Percentiles rank a stretch among this genome's conserved stretches.
Evolutionary conservation across 345 rosid species (phyloP).

Genomic region (Gossypium stocksii): DNA sequence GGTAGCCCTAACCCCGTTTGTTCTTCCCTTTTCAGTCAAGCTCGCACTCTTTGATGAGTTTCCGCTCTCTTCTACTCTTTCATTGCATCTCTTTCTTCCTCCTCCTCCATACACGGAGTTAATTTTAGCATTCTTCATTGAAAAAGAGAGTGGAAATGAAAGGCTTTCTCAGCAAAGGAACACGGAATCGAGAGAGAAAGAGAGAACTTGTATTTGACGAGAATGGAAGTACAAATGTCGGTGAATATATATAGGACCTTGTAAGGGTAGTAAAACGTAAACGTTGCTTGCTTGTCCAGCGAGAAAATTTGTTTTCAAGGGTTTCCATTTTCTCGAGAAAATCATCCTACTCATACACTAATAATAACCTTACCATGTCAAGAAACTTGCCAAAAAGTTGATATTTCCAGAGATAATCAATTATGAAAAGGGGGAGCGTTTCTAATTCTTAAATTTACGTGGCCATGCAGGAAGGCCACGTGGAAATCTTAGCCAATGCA

Average conservation of each 20-base stretch:
- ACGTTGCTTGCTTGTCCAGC: background rate
- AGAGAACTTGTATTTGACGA: background rate
- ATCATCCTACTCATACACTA: background rate
- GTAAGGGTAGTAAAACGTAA: background rate
- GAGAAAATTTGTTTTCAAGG: too few relatives aligned
- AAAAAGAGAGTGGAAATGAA: slow-evolving; percentile 11
- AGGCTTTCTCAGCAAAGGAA: background rate
- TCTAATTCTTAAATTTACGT: slow-evolving; percentile 3
- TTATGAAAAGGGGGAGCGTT: slow-evolving; percentile 1
- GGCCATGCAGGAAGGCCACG: slow-evolving; percentile 19
- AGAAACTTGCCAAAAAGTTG: background rate
- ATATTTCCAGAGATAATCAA: background rate
- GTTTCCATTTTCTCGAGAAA: slow-evolving; percentile 5
- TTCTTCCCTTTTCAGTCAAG: slow-evolving; percentile 18
- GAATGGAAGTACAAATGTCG: background rate
- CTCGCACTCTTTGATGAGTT: slow-evolving; percentile 15
- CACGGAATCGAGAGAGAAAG: background rate
- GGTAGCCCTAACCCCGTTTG: background rate
- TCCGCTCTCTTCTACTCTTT: background rate
- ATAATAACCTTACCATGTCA: slow-evolving; percentile 1
- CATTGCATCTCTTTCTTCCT: slow-evolving; percentile 1
- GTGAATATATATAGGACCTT: background rate
- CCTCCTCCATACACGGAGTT: slow-evolving; percentile 18
- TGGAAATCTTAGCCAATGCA: slow-evolving; percentile 17
- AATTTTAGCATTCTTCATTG: slow-evolving; percentile 25